These are phyloP conservation scores for Populus deltoides DNA, from an alignment of 345 rosid genomes.

Conservation along the genomic window DNA sequence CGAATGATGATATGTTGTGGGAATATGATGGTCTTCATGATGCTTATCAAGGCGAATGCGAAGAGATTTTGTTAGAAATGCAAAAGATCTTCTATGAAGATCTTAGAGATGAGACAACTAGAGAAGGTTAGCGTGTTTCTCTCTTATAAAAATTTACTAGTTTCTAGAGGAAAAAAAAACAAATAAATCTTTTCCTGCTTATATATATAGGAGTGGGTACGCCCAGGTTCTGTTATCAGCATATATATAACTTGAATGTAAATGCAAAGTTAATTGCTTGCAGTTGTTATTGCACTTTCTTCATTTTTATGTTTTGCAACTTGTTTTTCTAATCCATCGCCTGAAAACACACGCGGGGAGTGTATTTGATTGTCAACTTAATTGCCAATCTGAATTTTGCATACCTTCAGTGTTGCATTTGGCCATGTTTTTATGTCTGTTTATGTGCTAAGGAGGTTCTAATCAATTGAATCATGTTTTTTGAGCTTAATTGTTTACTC, in stretches of 20 bases:
- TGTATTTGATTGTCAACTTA: neutral
- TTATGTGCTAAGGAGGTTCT: neutral
- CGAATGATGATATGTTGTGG: conserved; percentile 59
- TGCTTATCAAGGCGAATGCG: conserved; percentile 68
- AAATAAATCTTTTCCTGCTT: neutral
- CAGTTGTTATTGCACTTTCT: no score
- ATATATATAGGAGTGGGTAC: neutral
- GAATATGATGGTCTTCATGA: conserved; percentile 71
- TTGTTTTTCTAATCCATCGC: neutral
- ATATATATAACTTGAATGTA: no score
- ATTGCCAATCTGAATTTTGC: neutral
- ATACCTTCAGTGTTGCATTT: neutral
- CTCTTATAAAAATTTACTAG: neutral
- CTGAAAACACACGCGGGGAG: neutral
- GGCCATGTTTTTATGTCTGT: neutral
- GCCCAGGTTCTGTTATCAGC: no score
- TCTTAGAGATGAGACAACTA: conserved; percentile 34
- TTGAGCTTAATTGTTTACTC: conserved; percentile 24
- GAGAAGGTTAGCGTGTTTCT: conserved; percentile 33
- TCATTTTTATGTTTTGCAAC: neutral
- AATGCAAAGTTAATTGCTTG: no score
- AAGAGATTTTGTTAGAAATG: conserved; percentile 84
- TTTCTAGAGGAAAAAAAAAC: neutral
- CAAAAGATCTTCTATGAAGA: conserved; percentile 84
- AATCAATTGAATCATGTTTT: conserved; percentile 11